Conservation (phyloP, 345 rosid genomes). For the Punica granatum region DNA sequence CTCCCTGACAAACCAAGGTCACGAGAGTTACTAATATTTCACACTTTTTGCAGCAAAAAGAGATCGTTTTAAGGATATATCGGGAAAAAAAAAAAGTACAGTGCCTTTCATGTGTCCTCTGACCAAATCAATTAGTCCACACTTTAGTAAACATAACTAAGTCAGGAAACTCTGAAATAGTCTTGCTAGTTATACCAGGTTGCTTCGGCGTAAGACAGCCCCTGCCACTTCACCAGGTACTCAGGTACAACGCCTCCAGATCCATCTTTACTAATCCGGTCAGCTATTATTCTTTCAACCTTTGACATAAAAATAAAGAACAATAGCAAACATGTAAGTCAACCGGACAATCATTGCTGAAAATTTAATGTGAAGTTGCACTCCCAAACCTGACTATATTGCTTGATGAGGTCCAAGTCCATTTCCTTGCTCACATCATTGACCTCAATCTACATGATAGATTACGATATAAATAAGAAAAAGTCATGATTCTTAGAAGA, state of each 20-base stretch:
- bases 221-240: slow-evolving; percentile 98
- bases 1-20: slow-evolving; percentile 54
- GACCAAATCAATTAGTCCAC: no score
- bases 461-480: not conserved
- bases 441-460: slow-evolving; percentile 73
- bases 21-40: not conserved
- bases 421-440: slow-evolving; percentile 98
- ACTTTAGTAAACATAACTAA: no score
- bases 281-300: slow-evolving; percentile 92
- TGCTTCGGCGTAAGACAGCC: slow-evolving; percentile 98
- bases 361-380: no score
- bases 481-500: not conserved
- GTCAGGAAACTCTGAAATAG: not conserved
- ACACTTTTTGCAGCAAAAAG: not conserved
- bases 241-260: slow-evolving; percentile 72
- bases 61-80: not conserved
- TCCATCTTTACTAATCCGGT: slow-evolving; percentile 71
- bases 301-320: slow-evolving; percentile 13
- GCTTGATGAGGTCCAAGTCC: slow-evolving; percentile 98
- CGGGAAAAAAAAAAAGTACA: not conserved
- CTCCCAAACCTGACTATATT: slow-evolving; percentile 74
- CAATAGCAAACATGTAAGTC: slow-evolving; percentile 2
- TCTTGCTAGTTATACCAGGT: slow-evolving; percentile 54
- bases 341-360: slow-evolving; percentile 10
- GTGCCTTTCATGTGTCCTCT: not conserved